These are phyloP conservation scores for Aphanocladium album DNA, from an alignment of 2,329 filamentous ascomycete genomes.

Conservation along the genomic window DNA sequence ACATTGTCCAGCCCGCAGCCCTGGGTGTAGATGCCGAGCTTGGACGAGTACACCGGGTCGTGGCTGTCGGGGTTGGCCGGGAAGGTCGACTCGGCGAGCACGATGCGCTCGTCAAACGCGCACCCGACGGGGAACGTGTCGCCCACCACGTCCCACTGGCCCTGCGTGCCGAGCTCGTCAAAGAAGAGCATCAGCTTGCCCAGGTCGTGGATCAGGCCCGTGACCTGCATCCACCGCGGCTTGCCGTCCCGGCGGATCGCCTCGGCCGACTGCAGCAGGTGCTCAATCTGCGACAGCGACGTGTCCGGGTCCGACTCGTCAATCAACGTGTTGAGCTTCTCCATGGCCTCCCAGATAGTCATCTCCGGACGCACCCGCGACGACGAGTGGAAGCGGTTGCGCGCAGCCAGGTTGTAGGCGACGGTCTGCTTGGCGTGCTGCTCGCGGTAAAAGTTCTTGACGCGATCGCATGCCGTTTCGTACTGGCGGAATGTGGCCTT, in stretches of 20 bases:
- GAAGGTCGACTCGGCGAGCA: slow-evolving; percentile 72
- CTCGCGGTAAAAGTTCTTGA: slow-evolving; percentile 80
- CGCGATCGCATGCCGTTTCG: slow-evolving; percentile 73
- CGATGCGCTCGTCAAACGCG: slow-evolving; percentile 68
- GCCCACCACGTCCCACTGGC: slow-evolving; percentile 91
- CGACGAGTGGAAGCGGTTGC: slow-evolving; percentile 53
- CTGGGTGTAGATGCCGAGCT: slow-evolving; percentile 72
- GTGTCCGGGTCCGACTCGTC: slow-evolving; percentile 92
- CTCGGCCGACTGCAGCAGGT: slow-evolving; percentile 82
- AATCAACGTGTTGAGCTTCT: slow-evolving; percentile 85
- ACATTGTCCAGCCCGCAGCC: slow-evolving; percentile 81
- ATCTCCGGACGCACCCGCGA: slow-evolving; percentile 62
- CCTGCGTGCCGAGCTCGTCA: slow-evolving; percentile 58
- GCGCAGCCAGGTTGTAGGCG: slow-evolving; percentile 78
- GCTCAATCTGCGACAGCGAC: slow-evolving; percentile 80
- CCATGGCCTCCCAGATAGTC: slow-evolving; percentile 87
- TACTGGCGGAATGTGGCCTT: slow-evolving; percentile 80
- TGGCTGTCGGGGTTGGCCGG: slow-evolving; percentile 66
- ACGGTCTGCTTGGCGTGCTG: slow-evolving; percentile 69
- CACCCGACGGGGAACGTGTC: slow-evolving; percentile 79
- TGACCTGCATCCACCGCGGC: slow-evolving; percentile 77
- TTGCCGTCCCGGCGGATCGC: slow-evolving; percentile 82
- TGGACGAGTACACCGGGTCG: slow-evolving; percentile 68
- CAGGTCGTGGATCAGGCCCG: slow-evolving; percentile 72
- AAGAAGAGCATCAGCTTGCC: slow-evolving; percentile 79